Evolutionary conservation across 2,329 filamentous ascomycete genomes (phyloP).

Genomic region (Cercospora beticola): DNA sequence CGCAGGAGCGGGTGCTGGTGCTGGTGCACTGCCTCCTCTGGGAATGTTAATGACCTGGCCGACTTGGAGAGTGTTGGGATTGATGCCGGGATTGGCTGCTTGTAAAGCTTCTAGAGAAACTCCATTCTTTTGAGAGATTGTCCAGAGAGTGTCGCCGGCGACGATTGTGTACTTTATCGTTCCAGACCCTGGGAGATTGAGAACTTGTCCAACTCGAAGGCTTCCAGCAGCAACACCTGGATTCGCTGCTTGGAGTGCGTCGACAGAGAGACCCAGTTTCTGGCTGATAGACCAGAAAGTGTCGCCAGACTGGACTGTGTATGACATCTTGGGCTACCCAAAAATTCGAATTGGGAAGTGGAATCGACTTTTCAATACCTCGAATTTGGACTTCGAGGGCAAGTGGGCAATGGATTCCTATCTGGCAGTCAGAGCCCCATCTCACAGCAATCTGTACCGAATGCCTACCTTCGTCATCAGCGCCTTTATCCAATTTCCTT

Average conservation of each 20-base stretch:
- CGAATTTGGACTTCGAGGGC: background rate
- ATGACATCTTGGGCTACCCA: background rate
- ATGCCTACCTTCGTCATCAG: background rate
- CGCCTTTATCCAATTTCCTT: background rate
- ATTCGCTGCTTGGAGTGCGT: slow-evolving; percentile 11
- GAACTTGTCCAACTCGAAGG: slow-evolving; percentile 13
- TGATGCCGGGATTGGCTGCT: slow-evolving; percentile 14
- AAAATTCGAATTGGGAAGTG: no score
- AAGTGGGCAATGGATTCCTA: background rate
- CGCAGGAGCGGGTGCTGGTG: background rate
- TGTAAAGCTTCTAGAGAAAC: slow-evolving; percentile 1
- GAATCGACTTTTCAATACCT: background rate
- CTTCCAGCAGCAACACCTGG: background rate
- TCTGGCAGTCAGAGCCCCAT: background rate
- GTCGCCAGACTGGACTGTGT: slow-evolving; percentile 9
- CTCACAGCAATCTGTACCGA: background rate
- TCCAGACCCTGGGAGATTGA: slow-evolving; percentile 5
- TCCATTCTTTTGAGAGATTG: slow-evolving; percentile 3
- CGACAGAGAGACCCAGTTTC: slow-evolving; percentile 2
- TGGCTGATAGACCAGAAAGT: slow-evolving; percentile 16
- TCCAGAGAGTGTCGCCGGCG: slow-evolving; percentile 11
- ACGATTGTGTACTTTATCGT: slow-evolving; percentile 10
- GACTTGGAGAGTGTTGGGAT: slow-evolving; percentile 4
- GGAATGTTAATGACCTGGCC: slow-evolving; percentile 8
- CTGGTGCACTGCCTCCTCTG: background rate